Percentiles rank a stretch among this genome's conserved stretches.
Conservation (phyloP, 164 flowering plant genomes). For the Liquidambar formosana region DNA sequence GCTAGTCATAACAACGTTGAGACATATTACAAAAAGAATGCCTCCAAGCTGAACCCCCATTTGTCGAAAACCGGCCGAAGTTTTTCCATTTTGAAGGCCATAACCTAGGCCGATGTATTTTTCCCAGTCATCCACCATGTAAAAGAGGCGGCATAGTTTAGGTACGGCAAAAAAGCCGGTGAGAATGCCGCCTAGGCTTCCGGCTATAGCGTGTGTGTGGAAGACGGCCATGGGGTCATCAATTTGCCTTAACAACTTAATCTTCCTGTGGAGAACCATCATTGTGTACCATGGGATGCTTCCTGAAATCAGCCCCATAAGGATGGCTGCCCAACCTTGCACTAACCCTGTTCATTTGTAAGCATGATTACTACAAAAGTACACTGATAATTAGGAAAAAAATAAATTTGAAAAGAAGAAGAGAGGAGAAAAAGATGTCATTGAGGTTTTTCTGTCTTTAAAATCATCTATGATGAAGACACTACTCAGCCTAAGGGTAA, state of each 20-base stretch:
- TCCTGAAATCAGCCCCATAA: slow-evolving; percentile 51
- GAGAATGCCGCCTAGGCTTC: slow-evolving; percentile 42
- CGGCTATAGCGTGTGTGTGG: slow-evolving; percentile 54
- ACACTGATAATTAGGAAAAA: background rate
- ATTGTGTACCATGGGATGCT: slow-evolving; percentile 60
- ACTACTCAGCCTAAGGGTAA: too few relatives aligned
- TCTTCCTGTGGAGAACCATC: slow-evolving; percentile 48
- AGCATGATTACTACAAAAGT: background rate
- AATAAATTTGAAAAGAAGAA: too few relatives aligned
- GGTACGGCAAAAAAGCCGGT: slow-evolving; percentile 50
- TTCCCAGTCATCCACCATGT: slow-evolving; percentile 14
- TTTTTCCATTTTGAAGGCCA: slow-evolving; percentile 23
- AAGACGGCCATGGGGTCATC: slow-evolving; percentile 49
- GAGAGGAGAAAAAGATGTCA: too few relatives aligned
- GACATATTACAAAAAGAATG: slow-evolving; percentile 20
- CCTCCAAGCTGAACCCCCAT: slow-evolving; percentile 38
- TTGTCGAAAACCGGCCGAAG: slow-evolving; percentile 29
- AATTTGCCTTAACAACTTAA: slow-evolving; percentile 21
- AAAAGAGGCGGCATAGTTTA: slow-evolving; percentile 34
- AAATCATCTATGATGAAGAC: too few relatives aligned
- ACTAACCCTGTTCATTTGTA: slow-evolving; percentile 20
- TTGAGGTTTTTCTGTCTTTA: too few relatives aligned
- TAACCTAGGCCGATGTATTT: slow-evolving; percentile 26
- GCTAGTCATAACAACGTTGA: slow-evolving; percentile 33
- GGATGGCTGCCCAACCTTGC: slow-evolving; percentile 53